These are phyloP conservation scores for Geum urbanum DNA, from an alignment of 306 rosid species.

Conservation along the genomic window DNA sequence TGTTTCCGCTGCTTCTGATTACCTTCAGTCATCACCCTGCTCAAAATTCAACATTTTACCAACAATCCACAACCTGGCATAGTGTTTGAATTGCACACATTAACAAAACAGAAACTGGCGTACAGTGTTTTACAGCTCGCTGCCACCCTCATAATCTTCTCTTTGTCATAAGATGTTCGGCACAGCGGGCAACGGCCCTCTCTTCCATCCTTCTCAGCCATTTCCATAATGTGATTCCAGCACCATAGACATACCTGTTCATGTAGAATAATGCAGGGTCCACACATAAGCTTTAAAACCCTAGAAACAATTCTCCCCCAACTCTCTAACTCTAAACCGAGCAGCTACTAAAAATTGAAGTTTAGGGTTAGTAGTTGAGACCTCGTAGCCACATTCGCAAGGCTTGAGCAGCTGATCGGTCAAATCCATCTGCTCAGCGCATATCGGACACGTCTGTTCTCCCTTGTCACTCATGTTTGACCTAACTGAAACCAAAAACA, in stretches of 20 bases:
- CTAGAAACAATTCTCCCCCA: background rate
- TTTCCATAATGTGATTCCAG: slow-evolving; percentile 93
- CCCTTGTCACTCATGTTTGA: slow-evolving; percentile 87
- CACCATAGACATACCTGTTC: slow-evolving; percentile 94
- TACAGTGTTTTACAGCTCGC: slow-evolving; percentile 66
- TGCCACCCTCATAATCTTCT: slow-evolving; percentile 85
- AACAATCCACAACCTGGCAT: background rate
- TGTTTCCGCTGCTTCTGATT: slow-evolving; percentile 52
- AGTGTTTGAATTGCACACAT: background rate
- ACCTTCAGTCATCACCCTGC: slow-evolving; percentile 64
- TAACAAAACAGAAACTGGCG: background rate
- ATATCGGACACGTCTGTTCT: slow-evolving; percentile 92
- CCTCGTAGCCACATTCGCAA: slow-evolving; percentile 97
- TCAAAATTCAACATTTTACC: background rate
- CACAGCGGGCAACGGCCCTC: slow-evolving; percentile 96
- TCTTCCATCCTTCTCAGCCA: slow-evolving; percentile 91
- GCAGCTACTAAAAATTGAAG: background rate
- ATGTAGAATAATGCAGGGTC: no score
- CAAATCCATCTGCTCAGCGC: slow-evolving; percentile 97
- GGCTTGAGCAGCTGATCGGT: slow-evolving; percentile 98
- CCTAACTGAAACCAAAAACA: slow-evolving; percentile 7
- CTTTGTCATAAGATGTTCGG: slow-evolving; percentile 81
- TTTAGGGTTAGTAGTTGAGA: slow-evolving; percentile 10
- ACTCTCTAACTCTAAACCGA: background rate
- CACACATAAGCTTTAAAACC: no score